Evolutionary conservation across 2,329 filamentous ascomycete species (phyloP), one percentile per base, ranked within the genome.

Genomic region (Xylariaceae sp.): DNA sequence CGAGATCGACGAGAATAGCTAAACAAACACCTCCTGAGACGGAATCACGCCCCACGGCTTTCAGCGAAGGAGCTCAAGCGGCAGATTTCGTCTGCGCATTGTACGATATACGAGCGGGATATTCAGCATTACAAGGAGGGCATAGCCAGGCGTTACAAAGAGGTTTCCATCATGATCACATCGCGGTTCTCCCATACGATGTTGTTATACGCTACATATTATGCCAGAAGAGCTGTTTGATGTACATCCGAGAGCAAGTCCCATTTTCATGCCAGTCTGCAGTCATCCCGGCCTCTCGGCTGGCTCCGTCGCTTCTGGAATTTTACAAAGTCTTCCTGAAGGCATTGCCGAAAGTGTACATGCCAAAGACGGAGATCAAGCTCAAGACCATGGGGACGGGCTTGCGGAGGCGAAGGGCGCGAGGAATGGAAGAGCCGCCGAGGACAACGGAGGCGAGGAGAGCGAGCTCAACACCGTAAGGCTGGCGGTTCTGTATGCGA

Each of bases 401-500:
- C 80, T 97, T 99, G 62, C 81, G 78, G 40, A 86, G 81, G 70
- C 85, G 89, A 65, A 99, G 84, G 5, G 91, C 94, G 47, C 94
- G 82, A 12, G 94, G 94, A 54, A 97, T 86, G 2, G 89, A 88
- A 40, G 88, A 88, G 17, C 90, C 91, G 40, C 81, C 93, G 34
- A 99, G 80, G 22, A 97, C 75, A n/a, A 90, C 65, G 1, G 90
- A 96, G 5, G 94, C 94, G 41, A 97, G 77, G 10, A 99, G 80
- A n/a, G 88, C 89, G 41, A 96, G 76, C 73, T 97, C 94, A 61
- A 95, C 75, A 57, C 93, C 94, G 70, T 94, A 96, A 3, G 88
- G 69, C 68, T 90, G 81, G 55, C 80, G 77, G 63, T 84, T 86
- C 63, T 87, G 85, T 57, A 96, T 85, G 53, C 92, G 88, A 66